A percentile compares a stretch with the other conserved stretches of the same genome.
Conservation (phyloP, 306 rosid species). For the Psophocarpus tetragonolobus region DNA sequence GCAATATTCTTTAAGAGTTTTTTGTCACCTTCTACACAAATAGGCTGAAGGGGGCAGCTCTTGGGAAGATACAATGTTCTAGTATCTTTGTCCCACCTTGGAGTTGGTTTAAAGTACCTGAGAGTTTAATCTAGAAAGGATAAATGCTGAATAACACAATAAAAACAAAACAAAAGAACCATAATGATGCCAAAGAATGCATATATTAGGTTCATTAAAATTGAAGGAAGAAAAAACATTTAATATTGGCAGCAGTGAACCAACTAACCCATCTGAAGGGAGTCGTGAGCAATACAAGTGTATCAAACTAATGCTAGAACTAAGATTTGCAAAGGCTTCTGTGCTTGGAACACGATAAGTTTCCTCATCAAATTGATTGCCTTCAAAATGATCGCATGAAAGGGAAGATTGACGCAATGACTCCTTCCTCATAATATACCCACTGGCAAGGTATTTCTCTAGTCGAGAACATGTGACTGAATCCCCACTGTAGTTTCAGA, state of each 20-base stretch:
- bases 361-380: constrained; percentile 43
- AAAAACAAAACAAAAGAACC: constrained; percentile 9
- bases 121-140: constrained; percentile 12
- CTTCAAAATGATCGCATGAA: constrained; percentile 54
- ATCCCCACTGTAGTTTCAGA: constrained; percentile 65
- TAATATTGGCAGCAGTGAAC: constrained; percentile 30
- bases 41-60: constrained; percentile 64
- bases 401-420: constrained; percentile 58
- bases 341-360: constrained; percentile 73
- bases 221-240: not conserved
- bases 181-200: constrained; percentile 1
- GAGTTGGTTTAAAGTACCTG: constrained; percentile 86
- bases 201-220: constrained; percentile 15
- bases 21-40: constrained; percentile 49
- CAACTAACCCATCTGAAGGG: constrained; percentile 83
- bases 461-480: constrained; percentile 54
- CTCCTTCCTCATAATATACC: constrained; percentile 72
- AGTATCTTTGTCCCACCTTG: constrained; percentile 66
- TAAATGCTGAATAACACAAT: not conserved
- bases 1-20: constrained; percentile 63
- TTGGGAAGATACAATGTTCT: constrained; percentile 72
- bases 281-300: constrained; percentile 85
- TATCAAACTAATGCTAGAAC: constrained; percentile 66
- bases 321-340: constrained; percentile 61
- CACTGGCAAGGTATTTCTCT: constrained; percentile 62